Conservation (phyloP, 2,329 filamentous ascomycete genomes). For the Pseudogymnoascus sp. region DNA sequence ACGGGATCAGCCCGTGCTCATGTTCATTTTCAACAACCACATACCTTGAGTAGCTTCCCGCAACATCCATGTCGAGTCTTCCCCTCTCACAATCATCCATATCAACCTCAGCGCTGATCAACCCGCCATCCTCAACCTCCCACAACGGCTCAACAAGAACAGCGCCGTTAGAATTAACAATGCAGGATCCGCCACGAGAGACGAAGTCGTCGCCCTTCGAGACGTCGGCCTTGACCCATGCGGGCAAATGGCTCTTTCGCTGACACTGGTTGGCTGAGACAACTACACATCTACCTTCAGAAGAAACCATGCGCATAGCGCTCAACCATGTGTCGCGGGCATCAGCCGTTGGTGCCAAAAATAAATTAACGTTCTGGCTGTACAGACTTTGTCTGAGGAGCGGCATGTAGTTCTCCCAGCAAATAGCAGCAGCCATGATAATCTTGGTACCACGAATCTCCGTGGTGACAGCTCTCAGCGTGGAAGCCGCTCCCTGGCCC, state of each 20-base stretch:
- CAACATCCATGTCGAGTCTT: constrained; percentile 73
- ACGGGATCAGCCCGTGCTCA: constrained; percentile 12
- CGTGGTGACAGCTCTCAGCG: constrained; percentile 70
- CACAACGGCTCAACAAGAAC: constrained; percentile 73
- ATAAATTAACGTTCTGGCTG: constrained; percentile 83
- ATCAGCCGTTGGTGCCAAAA: constrained; percentile 85
- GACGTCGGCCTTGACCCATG: constrained; percentile 40
- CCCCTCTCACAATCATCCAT: constrained; percentile 82
- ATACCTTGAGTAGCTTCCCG: constrained; percentile 74
- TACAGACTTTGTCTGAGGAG: constrained; percentile 77
- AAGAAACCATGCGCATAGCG: constrained; percentile 72
- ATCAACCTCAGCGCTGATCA: constrained; percentile 68
- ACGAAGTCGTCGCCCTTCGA: constrained; percentile 27
- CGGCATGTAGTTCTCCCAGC: constrained; percentile 97
- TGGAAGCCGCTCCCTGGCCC: constrained; percentile 75
- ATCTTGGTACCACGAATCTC: constrained; percentile 70
- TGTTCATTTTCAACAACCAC: constrained; percentile 21
- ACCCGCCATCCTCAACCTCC: constrained; percentile 59
- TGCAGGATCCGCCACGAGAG: constrained; percentile 72
- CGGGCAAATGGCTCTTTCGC: constrained; percentile 46
- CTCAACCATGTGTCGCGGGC: constrained; percentile 71
- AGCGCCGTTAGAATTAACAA: constrained; percentile 72
- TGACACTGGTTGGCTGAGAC: constrained; percentile 80
- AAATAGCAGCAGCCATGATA: constrained; percentile 80
- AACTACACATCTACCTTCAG: constrained; percentile 79